phyloP scores from a whole-genome alignment of 2,329 filamentous ascomycete species.

The Sclerotinia trifoliorum region DNA sequence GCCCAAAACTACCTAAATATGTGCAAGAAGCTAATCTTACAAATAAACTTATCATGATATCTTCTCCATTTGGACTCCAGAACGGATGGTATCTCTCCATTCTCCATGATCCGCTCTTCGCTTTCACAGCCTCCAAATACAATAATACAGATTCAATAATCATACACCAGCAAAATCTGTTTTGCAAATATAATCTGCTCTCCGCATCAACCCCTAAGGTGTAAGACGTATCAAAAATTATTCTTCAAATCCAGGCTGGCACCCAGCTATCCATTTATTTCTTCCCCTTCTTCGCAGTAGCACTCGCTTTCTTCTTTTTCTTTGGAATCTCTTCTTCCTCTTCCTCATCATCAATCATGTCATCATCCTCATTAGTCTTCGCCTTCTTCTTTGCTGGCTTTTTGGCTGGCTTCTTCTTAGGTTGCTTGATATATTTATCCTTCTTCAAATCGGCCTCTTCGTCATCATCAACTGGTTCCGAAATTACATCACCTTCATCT shows the following conservation, averaged over 20 bases:
- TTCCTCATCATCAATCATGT: conserved; percentile 32
- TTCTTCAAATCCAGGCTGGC: neutral
- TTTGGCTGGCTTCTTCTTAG: conserved; percentile 67
- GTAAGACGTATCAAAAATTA: neutral
- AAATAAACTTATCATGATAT: neutral
- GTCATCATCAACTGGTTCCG: conserved; percentile 56
- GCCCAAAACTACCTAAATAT: conserved; percentile 9
- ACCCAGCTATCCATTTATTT: conserved; percentile 26
- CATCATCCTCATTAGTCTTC: conserved; percentile 31
- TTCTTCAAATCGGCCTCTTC: conserved; percentile 83
- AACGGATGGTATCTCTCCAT: neutral
- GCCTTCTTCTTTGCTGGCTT: conserved; percentile 43
- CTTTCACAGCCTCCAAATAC: neutral
- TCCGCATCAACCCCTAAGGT: neutral
- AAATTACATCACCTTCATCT: conserved; percentile 67
- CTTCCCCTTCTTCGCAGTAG: conserved; percentile 31
- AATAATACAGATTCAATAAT: neutral
- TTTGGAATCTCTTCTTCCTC: conserved; percentile 31
- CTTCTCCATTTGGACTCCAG: neutral
- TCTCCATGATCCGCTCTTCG: neutral
- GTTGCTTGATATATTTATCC: conserved; percentile 93
- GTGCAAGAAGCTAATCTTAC: neutral
- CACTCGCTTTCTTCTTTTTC: conserved; percentile 30
- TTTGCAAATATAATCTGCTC: neutral
- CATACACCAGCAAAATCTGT: neutral